Conservation (phyloP, 257 asterid genomes). For the Solanum etuberosum region DNA sequence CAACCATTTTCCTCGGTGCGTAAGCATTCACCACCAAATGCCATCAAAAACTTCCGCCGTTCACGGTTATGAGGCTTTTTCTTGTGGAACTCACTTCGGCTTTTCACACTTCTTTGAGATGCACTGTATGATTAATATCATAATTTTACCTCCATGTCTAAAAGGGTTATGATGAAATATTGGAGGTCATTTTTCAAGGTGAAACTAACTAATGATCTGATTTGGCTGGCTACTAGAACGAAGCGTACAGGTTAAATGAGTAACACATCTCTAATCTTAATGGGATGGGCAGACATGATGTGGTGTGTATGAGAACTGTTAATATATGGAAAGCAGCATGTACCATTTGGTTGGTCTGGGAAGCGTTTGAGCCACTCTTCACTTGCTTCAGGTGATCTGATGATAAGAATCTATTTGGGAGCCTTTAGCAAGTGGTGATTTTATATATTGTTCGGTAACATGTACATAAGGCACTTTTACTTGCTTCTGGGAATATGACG, state of each 20-base stretch:
- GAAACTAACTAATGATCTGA: neutral
- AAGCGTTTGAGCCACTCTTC: neutral
- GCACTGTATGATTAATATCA: neutral
- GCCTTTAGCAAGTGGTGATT: neutral
- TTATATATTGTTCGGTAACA: neutral
- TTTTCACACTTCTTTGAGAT: neutral
- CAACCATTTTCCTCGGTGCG: constrained; percentile 53
- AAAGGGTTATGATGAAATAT: neutral
- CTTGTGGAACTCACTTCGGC: neutral
- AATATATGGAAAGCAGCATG: neutral
- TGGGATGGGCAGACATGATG: neutral
- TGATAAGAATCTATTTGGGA: neutral
- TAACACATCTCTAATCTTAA: neutral
- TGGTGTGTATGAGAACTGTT: neutral
- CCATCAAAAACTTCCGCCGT: constrained; percentile 34
- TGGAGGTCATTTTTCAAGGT: neutral
- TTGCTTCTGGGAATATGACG: neutral
- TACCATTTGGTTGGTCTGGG: neutral
- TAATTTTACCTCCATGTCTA: neutral
- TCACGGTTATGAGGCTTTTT: constrained; percentile 47
- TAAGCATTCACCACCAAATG: constrained; percentile 39
- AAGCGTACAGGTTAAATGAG: neutral
- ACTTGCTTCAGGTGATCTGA: neutral
- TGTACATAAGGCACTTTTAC: neutral
- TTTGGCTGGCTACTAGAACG: neutral